A percentile compares a stretch with the other conserved stretches of the same genome.
Conservation (phyloP, 495 filamentous ascomycete species). For the Penicillium salamii region DNA sequence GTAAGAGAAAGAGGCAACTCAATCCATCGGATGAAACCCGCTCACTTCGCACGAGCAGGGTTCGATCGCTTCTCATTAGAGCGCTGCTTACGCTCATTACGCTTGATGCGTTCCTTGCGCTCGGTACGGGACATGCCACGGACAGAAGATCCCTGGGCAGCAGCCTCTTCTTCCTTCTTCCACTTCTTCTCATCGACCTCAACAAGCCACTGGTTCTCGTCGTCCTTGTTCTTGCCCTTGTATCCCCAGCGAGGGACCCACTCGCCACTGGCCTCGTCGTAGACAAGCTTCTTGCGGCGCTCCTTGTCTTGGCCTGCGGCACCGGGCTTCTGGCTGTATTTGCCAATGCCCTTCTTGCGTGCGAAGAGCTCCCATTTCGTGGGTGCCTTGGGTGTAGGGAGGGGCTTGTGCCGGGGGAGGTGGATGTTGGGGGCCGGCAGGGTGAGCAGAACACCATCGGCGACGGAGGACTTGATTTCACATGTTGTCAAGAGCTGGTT, state of each 20-base stretch:
- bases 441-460: constrained; percentile 66
- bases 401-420: constrained; percentile 85
- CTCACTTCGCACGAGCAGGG: constrained; percentile 20
- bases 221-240: constrained; percentile 84
- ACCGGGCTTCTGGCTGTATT: constrained; percentile 42
- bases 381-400: constrained; percentile 72
- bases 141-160: constrained; percentile 58
- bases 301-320: constrained; percentile 47
- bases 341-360: constrained; percentile 86
- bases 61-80: constrained; percentile 59
- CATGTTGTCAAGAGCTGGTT: constrained; percentile 85
- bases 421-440: constrained; percentile 66
- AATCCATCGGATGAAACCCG: constrained; percentile 25
- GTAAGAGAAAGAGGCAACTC: constrained; percentile 3
- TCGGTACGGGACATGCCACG: constrained; percentile 61
- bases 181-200: constrained; percentile 78
- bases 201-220: constrained; percentile 77
- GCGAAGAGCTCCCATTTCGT: constrained; percentile 97
- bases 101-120: constrained; percentile 59
- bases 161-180: constrained; percentile 59
- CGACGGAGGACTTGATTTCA: constrained; percentile 61
- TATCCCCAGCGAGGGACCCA: constrained; percentile 95
- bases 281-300: constrained; percentile 76
- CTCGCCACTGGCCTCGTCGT: constrained; percentile 79
- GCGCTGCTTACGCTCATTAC: constrained; percentile 69